These are phyloP conservation scores for Babjeviella inositovora DNA, from an alignment of 805 yeast genomes.

Conservation along the genomic window DNA sequence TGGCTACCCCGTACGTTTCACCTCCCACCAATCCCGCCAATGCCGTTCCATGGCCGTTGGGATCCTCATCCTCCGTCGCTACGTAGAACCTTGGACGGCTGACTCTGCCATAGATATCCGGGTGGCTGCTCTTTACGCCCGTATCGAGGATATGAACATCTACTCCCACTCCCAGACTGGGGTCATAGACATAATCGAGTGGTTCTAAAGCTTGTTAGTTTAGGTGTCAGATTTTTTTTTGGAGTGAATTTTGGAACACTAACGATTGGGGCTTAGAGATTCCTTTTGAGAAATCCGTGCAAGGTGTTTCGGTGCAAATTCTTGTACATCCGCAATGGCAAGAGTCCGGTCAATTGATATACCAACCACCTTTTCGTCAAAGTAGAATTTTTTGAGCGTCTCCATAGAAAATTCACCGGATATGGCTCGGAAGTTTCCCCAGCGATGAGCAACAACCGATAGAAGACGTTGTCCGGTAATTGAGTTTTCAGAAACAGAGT, in stretches of 20 bases:
- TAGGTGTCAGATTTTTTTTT: background rate
- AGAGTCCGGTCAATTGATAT: slow-evolving; percentile 17
- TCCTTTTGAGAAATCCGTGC: slow-evolving; percentile 19
- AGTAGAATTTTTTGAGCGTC: slow-evolving; percentile 11
- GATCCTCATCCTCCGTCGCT: slow-evolving; percentile 10
- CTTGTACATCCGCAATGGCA: slow-evolving; percentile 18
- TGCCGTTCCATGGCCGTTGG: slow-evolving; percentile 41
- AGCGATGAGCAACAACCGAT: too few relatives aligned
- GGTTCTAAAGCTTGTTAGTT: slow-evolving; percentile 3
- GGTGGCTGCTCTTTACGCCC: slow-evolving; percentile 17
- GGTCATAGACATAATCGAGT: slow-evolving; percentile 22
- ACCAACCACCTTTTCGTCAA: slow-evolving; percentile 15
- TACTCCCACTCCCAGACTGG: slow-evolving; percentile 20
- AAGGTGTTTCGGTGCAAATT: slow-evolving; percentile 23
- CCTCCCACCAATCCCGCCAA: slow-evolving; percentile 40
- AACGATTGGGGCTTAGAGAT: slow-evolving; percentile 7
- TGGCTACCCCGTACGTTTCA: slow-evolving; percentile 34
- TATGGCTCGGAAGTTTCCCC: slow-evolving; percentile 15
- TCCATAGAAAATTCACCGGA: slow-evolving; percentile 16
- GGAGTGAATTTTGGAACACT: background rate
- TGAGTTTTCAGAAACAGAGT: slow-evolving; percentile 4
- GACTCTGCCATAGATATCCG: slow-evolving; percentile 26
- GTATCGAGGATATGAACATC: slow-evolving; percentile 20
- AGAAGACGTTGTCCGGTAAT: too few relatives aligned
- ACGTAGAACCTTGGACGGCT: slow-evolving; percentile 26